These are phyloP conservation scores for Leccinum sublutescens DNA, from an alignment of 768 basidiomycete species.

Conservation along the genomic window DNA sequence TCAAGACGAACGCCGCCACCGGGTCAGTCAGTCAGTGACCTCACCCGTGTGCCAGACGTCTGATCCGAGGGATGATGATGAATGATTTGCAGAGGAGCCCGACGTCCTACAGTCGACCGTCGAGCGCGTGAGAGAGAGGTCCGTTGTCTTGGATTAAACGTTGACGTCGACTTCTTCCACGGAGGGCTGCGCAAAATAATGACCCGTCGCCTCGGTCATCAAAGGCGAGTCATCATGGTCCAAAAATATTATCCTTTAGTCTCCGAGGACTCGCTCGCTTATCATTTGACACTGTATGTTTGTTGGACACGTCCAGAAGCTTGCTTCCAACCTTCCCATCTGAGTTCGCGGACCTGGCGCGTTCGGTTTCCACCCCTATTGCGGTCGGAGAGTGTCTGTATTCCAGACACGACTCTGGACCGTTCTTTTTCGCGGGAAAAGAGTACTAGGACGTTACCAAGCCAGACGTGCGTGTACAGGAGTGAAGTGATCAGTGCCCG, in stretches of 20 bases:
- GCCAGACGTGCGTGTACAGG: too few species aligned
- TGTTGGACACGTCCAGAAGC: constrained; percentile 40
- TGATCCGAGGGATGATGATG: constrained; percentile 15
- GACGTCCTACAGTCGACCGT: constrained; percentile 47
- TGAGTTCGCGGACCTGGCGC: constrained; percentile 60
- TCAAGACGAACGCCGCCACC: constrained; percentile 69
- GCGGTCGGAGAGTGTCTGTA: constrained; percentile 64
- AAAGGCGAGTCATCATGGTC: constrained; percentile 40
- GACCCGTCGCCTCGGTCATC: constrained; percentile 70
- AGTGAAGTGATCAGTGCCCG: too few species aligned
- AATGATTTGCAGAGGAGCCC: constrained; percentile 32
- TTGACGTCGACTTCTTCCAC: constrained; percentile 63
- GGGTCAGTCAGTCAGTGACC: constrained; percentile 21
- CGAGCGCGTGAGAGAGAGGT: constrained; percentile 51
- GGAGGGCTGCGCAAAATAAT: constrained; percentile 71
- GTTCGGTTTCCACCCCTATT: constrained; percentile 56
- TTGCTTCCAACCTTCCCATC: constrained; percentile 53
- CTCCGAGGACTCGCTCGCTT: background rate
- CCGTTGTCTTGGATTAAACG: constrained; percentile 55
- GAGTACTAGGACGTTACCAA: too few species aligned
- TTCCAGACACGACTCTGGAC: constrained; percentile 23
- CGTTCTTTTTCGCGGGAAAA: too few species aligned
- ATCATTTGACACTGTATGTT: background rate
- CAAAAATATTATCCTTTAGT: background rate
- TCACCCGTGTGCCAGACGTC: background rate